Base-by-base conservation (phyloP, 768 basidiomycete genomes). In the Cystobasidium ongulense region DNA sequence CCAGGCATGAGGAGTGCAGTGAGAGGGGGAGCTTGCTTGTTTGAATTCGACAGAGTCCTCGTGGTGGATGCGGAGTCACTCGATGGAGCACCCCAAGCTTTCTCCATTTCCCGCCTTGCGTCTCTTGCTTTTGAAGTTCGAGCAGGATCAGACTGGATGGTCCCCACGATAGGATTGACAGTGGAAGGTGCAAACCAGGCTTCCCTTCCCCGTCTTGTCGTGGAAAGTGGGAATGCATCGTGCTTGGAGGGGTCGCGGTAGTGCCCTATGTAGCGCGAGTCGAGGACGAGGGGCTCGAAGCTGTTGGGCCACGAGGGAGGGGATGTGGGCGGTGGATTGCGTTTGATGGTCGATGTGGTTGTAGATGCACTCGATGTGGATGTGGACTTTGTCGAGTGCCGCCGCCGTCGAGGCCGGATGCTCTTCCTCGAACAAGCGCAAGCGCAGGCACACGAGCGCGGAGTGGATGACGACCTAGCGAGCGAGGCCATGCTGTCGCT, bases 1-100 rank as follows among this genome's bases (percentile, higher is more conserved):
- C 79, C 79, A 18, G 78, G 77, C 59, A 78, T 78, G n/a, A 78
- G 74, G 29, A 78, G 73, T n/a, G 78, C 77, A 33, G 68, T 71
- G 11, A 39, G 25, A 11, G 35, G 35, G 2, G 63, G 63, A 15
- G 57, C 27, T 29, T n/a, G n/a, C n/a, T n/a, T n/a, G n/a, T n/a
- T n/a, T n/a, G n/a, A n/a, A n/a, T n/a, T n/a, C n/a, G n/a, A n/a
- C n/a, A n/a, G n/a, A n/a, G 57, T 27, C 4, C 17, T 59, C 11
- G 8, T 29, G 15, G 57, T 15, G 15, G 25, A 35, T 59, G 52
- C 21, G 57, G 52, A 50, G n/a, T 50, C 46, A n/a, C 46, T 50
- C 46, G 46, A 17, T 21, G 46, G 7, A 21, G 46, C 46, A 21
- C 46, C 46, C 46, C 46, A 50, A n/a, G 46, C 46, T 21, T 50